phyloP scores from a whole-genome alignment of 2,329 filamentous ascomycete species.

The Massarina eburnea region DNA sequence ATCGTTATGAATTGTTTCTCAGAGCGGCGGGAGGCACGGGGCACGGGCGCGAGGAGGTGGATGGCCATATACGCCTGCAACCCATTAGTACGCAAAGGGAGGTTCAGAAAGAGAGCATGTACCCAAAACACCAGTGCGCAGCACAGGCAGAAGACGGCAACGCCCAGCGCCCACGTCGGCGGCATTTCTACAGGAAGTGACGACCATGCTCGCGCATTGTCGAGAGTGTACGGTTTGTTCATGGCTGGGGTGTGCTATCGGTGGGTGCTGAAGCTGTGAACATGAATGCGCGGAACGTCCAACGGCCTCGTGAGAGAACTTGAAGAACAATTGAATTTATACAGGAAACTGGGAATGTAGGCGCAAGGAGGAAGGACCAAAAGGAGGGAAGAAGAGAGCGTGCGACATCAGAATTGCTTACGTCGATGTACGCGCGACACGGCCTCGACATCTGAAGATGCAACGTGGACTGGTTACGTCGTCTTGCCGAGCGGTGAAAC shows the following conservation, averaged over 20 bases:
- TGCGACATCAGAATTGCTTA: conserved; percentile 11
- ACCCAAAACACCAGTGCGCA: conserved; percentile 34
- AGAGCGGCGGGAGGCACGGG: conserved; percentile 70
- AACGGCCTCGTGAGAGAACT: conserved; percentile 2
- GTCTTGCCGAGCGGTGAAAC: conserved; percentile 7
- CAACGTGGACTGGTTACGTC: conserved; percentile 40
- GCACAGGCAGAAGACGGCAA: conserved; percentile 26
- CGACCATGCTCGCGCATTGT: conserved; percentile 18
- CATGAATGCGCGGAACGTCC: conserved; percentile 18
- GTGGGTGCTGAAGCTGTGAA: conserved; percentile 13
- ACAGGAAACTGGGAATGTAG: background rate
- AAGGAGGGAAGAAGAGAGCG: conserved; percentile 4
- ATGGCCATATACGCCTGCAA: conserved; percentile 67
- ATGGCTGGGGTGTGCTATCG: conserved; percentile 23
- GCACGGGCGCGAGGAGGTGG: conserved; percentile 75
- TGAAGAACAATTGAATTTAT: conserved; percentile 1
- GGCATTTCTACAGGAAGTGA: conserved; percentile 27
- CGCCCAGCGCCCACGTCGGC: conserved; percentile 34
- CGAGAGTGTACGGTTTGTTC: conserved; percentile 29
- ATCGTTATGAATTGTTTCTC: conserved; percentile 87
- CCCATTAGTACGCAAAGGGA: background rate
- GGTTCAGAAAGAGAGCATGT: conserved; percentile 6
- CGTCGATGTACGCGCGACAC: conserved; percentile 11
- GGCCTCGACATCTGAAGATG: conserved; percentile 33
- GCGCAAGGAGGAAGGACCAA: background rate